Conservation (phyloP, 1,284 basidiomycete genomes). For the Trichosporon sp. region DNA sequence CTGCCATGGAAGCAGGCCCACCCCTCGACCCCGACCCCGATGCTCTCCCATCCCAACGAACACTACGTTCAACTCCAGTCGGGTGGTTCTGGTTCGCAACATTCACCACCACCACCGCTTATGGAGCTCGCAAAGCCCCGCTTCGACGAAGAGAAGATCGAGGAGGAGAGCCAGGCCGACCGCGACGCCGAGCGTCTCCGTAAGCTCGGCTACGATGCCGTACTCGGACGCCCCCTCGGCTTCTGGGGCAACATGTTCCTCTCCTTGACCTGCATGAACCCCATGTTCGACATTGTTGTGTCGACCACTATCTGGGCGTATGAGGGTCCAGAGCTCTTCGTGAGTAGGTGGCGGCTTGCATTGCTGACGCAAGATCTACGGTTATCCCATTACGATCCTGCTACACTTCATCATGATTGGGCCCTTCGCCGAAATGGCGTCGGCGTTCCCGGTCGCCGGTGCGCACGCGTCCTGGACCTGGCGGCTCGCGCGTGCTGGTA, state of each 20-base stretch:
- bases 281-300: constrained; percentile 5
- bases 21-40: background rate
- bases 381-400: constrained; percentile 41
- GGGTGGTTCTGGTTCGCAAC: background rate
- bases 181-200: constrained; percentile 36
- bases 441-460: constrained; percentile 45
- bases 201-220: constrained; percentile 43
- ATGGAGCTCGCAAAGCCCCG: background rate
- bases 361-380: constrained; percentile 29
- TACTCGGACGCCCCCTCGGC: constrained; percentile 43
- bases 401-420: constrained; percentile 36
- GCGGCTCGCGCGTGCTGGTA: constrained; percentile 39
- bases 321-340: background rate
- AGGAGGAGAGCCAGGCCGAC: constrained; percentile 23
- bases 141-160: constrained; percentile 4
- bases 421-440: constrained; percentile 40
- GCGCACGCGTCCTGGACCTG: constrained; percentile 47
- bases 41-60: background rate
- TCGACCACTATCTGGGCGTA: background rate
- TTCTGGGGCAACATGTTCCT: constrained; percentile 43
- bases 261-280: constrained; percentile 1
- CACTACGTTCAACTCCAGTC: background rate
- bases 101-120: background rate
- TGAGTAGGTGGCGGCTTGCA: constrained; percentile 8
- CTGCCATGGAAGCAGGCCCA: background rate